Base-by-base conservation (phyloP, 2,329 filamentous ascomycete genomes). In the Truncatella angustata region DNA sequence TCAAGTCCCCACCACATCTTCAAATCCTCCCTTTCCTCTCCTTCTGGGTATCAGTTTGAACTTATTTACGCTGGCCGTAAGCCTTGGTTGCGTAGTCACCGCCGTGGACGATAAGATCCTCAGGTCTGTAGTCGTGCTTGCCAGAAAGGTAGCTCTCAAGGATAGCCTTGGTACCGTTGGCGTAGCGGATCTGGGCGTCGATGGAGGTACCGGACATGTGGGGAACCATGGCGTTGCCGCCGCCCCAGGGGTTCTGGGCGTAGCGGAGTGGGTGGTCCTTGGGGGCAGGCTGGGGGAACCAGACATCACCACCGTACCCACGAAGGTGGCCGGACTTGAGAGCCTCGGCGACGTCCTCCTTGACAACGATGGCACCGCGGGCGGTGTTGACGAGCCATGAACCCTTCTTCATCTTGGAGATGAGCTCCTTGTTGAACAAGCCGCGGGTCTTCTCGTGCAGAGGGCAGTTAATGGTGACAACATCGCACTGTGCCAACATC, bases 151-250 rank as follows among this genome's bases (percentile, higher is more conserved):
- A 99, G 74, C 87, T 91, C 60, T 93, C 81, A 55, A 99, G 80
- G 69, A 99, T 97, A 60, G 80, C 74, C 88, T 97, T 96, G 73
- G 85, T 88, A 64, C 91, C 91, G 59, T 86, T 79, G 65, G 91
- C 90, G 70, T 96, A 96, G 60, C 91, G 85, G 77, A 90, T 87
- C 82, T 99, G 94, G 54, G 94, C 94, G 70, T 99, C 94, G 69
- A 99, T 87, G n/a, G 92, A 96, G 54, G 93, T 97, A 70, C 94
- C 94, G 11, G 91, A 96, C 91, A 97, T 96, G 85, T 97, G 94
- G 52, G 94, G 91, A 55, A 97, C 92, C 90, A 94, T 99, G 76
- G 92, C 94, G 77, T 97, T 97, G 70, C 94, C 40, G 68, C 93
- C 94, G 63, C 92, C 93, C 81, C 90, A 96, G 70, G 90, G 89